Base-by-base conservation (phyloP, 371 early-diverging fungal species). In the Mortierella sp. region DNA sequence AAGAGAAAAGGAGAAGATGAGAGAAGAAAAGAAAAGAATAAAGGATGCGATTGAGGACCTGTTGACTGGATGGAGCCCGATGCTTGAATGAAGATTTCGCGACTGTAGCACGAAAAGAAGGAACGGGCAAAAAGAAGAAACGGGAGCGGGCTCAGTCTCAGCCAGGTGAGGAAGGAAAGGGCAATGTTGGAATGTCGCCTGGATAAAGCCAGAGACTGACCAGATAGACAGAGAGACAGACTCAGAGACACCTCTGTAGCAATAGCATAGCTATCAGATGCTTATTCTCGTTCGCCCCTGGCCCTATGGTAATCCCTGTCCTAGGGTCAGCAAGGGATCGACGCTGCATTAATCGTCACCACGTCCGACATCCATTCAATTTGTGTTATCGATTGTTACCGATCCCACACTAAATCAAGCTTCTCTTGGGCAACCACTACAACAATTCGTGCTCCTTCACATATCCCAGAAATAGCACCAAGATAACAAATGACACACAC, bases 141-240 rank as follows among this genome's bases (percentile, higher is more conserved):
- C 61, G 37, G 37, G 61, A 61, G 37, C 22, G 61, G 61, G 61
- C 61, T 61, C 61, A 37, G 37, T 61, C 61, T 34, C 61, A 61
- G 37, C 37, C 37, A 61, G 13, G 61, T 61, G 14, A 61, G 19
- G 61, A 22, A 39, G 37, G 61, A 34, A 61, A 34, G 61, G 61
- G 61, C 61, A 22, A 61, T 39, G 34, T 61, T 61, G 37, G 61
- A 61, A 61, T 61, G 22, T 61, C 61, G 22, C 34, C 22, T 19
- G 22, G 37, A 37, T 22, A 58, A 34, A n/a, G n/a, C n/a, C n/a
- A n/a, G n/a, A n/a, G n/a, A n/a, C n/a, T n/a, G n/a, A n/a, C n/a
- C 34, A 13, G 8, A 29, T 31, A 2, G 16, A 19, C 19, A 14
- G 16, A 34, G 31, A 55, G 31, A 58, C 34, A 47, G 14, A 13